Evolutionary conservation across 352 stramenopile species (phyloP), one percentile per base, ranked within the genome.

Genomic region (Globisporangium yorkense): DNA sequence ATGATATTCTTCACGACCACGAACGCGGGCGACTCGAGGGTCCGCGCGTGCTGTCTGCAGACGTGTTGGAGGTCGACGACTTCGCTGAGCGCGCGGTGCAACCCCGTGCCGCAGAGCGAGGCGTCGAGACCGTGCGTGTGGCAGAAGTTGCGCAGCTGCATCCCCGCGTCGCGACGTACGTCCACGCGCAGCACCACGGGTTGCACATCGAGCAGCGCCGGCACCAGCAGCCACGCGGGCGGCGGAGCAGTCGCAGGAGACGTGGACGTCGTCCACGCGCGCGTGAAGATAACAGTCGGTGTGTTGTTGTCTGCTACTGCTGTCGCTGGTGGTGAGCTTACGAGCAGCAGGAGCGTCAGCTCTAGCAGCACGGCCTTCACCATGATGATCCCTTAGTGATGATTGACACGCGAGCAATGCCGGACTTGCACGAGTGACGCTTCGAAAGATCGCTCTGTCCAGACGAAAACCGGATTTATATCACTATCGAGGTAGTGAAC

Each of bases 141-240:
- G 54, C 77, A 88, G 43, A 84, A 86, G 18, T 46, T 52, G 29
- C 66, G 56, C 16, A 88, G 21, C 53, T 88, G 75, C 0, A 51
- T 31, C 27, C 43, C 37, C 12, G 72, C 44, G n/a, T 65, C 51
- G 2, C 44, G 56, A 8, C 27, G 62, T 18, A 70, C 62, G 53
- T 80, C 62, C 44, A 86, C 21, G 8, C 59, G 66, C 18, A 86
- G 44, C 10, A 86, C 49, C 43, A 67, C 57, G 2, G 75, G 75
- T 41, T 84, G 75, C 49, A 86, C 67, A 52, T 86, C 73, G n/a
- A 86, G 59, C 41, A 84, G 56, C 60, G 72, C 49, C 5, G 77
- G 71, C 5, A 88, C 33, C 37, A 72, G 39, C 4, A 85, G 51
- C 57, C 65, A 72, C 40, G 39, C 53, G 3, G 54, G 40, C 10